Conservation (phyloP, 2,329 filamentous ascomycete genomes). For the Sporothrix protearum region DNA sequence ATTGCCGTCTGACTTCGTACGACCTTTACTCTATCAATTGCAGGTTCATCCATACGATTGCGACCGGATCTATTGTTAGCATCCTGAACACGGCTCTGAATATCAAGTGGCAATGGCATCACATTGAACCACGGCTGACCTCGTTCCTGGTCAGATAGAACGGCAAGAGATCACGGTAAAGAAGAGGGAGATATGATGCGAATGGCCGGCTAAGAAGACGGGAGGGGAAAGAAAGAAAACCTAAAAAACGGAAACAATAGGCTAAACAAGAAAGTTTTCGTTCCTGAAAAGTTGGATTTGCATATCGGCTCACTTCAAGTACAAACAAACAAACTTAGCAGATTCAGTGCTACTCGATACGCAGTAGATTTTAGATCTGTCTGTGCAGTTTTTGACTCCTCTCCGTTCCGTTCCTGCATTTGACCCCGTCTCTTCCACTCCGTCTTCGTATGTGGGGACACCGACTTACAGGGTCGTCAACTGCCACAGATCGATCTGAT, state of each 20-base stretch:
- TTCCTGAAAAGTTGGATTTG: neutral
- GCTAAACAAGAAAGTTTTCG: neutral
- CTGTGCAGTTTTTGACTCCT: neutral
- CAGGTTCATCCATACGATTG: neutral
- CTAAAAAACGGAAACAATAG: slow-evolving; percentile 7
- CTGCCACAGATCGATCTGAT: slow-evolving; percentile 35
- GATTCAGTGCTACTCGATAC: neutral
- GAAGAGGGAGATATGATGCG: neutral
- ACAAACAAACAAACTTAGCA: neutral
- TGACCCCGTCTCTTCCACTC: neutral
- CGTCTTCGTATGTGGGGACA: too few relatives aligned
- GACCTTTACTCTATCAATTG: neutral
- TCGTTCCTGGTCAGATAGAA: neutral
- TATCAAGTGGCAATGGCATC: neutral
- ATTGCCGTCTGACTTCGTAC: neutral
- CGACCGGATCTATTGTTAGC: neutral
- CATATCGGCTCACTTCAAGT: neutral
- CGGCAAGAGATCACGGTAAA: neutral
- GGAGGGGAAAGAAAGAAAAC: neutral
- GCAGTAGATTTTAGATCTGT: neutral
- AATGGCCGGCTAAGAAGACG: neutral
- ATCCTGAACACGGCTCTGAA: neutral
- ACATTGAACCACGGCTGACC: neutral
- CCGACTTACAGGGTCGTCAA: slow-evolving; percentile 20
- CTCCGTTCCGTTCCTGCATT: neutral